A percentile compares a stretch with the other conserved stretches of the same genome.
These are phyloP conservation scores for Solanum clarkiae DNA, from an alignment of 257 asterid genomes.

Conservation along the genomic window DNA sequence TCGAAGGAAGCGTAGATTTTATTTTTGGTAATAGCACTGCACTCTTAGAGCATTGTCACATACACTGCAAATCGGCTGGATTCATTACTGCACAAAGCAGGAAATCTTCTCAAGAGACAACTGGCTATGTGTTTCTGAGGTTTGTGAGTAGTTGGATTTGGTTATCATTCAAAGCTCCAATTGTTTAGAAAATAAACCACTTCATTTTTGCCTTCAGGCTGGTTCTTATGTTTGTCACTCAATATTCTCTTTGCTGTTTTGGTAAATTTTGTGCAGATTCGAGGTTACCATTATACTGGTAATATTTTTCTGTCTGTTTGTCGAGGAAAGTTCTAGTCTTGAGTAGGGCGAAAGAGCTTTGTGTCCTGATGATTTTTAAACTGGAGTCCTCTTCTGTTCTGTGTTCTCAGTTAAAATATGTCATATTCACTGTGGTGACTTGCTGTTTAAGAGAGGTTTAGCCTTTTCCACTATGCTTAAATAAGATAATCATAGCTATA, in stretches of 20 bases:
- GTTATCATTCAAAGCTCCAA: background rate
- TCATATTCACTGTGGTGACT: background rate
- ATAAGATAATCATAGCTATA: background rate
- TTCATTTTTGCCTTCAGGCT: background rate
- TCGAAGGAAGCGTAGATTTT: constrained; percentile 97
- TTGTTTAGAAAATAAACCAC: background rate
- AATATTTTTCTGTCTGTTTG: background rate
- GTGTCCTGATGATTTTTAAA: background rate
- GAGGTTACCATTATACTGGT: background rate
- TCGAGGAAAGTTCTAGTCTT: background rate
- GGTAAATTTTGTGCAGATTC: background rate
- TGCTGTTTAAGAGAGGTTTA: background rate
- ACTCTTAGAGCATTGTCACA: constrained; percentile 90
- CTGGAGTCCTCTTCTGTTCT: background rate
- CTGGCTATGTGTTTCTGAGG: constrained; percentile 91
- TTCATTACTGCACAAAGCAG: constrained; percentile 87
- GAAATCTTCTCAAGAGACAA: constrained; percentile 87
- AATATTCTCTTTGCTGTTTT: background rate
- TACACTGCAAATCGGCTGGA: constrained; percentile 86
- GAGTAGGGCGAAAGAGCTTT: background rate
- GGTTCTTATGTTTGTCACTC: background rate
- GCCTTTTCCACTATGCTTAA: background rate
- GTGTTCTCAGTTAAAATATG: background rate
- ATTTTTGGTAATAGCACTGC: constrained; percentile 98
- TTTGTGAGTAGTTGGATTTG: constrained; percentile 4